A percentile compares a stretch with the other conserved stretches of the same genome.
Evolutionary conservation across 257 asterid species (phyloP).

Genomic region (Knoxia roxburghii): DNA sequence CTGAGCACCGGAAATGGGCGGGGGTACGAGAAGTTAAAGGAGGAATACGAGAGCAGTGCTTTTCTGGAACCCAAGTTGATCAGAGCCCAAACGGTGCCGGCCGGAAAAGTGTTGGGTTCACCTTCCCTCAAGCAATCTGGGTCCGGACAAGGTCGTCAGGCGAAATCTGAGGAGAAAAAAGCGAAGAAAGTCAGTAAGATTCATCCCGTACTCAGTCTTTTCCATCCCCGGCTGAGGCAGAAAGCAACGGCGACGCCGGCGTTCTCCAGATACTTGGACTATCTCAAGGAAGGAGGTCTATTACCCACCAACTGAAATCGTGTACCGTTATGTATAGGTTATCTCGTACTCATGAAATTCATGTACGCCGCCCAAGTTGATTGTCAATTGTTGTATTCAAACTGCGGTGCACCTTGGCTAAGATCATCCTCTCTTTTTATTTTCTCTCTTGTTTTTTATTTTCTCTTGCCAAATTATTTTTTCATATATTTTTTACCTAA

Average conservation of each 20-base stretch:
- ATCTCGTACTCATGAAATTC: too few species aligned
- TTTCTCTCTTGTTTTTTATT: too few species aligned
- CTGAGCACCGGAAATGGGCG: constrained; percentile 39
- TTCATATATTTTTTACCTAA: too few species aligned
- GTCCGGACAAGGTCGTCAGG: neutral
- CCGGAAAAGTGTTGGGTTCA: constrained; percentile 22
- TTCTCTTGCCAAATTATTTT: too few species aligned
- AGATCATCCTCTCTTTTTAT: too few species aligned
- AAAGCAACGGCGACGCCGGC: constrained; percentile 66
- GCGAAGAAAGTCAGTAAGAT: constrained; percentile 40
- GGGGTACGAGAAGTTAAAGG: constrained; percentile 43
- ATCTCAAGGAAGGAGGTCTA: constrained; percentile 63
- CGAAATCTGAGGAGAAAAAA: constrained; percentile 18
- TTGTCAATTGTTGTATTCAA: too few species aligned
- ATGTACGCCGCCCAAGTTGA: too few species aligned
- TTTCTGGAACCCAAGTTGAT: constrained; percentile 29
- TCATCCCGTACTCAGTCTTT: constrained; percentile 27
- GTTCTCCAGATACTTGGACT: constrained; percentile 67
- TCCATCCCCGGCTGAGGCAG: constrained; percentile 29
- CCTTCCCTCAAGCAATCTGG: constrained; percentile 8
- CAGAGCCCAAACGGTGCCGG: constrained; percentile 43
- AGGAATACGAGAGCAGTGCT: neutral
- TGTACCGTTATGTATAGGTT: neutral
- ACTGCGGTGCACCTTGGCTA: too few species aligned
- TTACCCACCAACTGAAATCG: constrained; percentile 26